A percentile compares a stretch with the other conserved stretches of the same genome.
phyloP scores from a whole-genome alignment of 768 basidiomycete species.

The Boletellus emodensis region DNA sequence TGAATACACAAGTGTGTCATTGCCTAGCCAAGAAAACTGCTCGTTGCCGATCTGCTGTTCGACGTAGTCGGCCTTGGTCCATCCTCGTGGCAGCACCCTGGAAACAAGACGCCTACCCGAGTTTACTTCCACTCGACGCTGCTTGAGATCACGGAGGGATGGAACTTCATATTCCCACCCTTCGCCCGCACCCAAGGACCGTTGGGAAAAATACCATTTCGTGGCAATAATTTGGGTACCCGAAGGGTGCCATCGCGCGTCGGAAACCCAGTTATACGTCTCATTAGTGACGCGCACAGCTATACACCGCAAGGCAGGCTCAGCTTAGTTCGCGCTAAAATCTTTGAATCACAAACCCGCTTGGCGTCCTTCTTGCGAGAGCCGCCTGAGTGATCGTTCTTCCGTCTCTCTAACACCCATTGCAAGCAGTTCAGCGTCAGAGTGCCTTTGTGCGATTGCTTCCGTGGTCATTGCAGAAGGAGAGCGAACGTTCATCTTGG shows the following conservation, averaged over 20 bases:
- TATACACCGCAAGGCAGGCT: slow-evolving; percentile 11
- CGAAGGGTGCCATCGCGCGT: slow-evolving; percentile 67
- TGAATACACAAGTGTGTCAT: slow-evolving; percentile 59
- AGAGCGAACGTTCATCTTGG: slow-evolving; percentile 51
- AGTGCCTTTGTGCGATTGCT: slow-evolving; percentile 34
- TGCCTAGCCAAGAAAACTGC: slow-evolving; percentile 59
- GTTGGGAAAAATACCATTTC: slow-evolving; percentile 67
- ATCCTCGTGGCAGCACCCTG: slow-evolving; percentile 55
- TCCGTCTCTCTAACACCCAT: slow-evolving; percentile 49
- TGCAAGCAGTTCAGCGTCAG: slow-evolving; percentile 47
- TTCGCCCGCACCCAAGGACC: slow-evolving; percentile 69
- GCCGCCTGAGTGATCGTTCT: slow-evolving; percentile 43
- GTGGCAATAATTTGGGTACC: slow-evolving; percentile 63
- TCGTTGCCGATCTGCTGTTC: slow-evolving; percentile 74
- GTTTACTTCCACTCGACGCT: slow-evolving; percentile 33
- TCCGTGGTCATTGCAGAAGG: slow-evolving; percentile 30
- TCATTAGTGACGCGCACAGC: slow-evolving; percentile 62
- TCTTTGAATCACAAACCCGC: slow-evolving; percentile 29
- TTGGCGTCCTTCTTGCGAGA: slow-evolving; percentile 57
- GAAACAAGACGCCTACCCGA: slow-evolving; percentile 53
- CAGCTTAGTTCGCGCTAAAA: slow-evolving; percentile 1
- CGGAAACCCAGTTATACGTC: slow-evolving; percentile 67
- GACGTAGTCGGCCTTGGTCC: slow-evolving; percentile 55
- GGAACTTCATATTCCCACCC: slow-evolving; percentile 66
- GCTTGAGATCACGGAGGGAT: slow-evolving; percentile 1